Percentiles rank a stretch among this genome's conserved stretches.
Evolutionary conservation across 2,329 filamentous ascomycete genomes (phyloP).

Genomic region (Colletotrichum karsti): DNA sequence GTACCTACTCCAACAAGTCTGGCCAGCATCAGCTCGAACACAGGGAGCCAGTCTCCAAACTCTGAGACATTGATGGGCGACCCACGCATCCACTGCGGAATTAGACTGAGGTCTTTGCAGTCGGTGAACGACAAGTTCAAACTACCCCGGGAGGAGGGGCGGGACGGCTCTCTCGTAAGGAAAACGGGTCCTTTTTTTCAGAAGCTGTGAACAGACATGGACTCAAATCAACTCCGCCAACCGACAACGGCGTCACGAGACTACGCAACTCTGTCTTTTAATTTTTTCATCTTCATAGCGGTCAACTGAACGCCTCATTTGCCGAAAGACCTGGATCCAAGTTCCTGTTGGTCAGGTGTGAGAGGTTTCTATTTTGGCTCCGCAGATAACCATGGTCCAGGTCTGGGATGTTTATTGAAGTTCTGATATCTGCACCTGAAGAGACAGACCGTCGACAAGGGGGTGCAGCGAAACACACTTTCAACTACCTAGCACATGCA

Average conservation of each 20-base stretch:
- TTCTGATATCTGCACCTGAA: not conserved
- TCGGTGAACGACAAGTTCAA: not conserved
- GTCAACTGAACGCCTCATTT: not conserved
- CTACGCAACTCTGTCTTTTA: not conserved
- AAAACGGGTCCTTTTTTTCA: not conserved
- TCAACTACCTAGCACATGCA: conserved; percentile 17
- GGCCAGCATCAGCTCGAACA: conserved; percentile 8
- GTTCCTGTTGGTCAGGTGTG: not conserved
- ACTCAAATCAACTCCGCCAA: not conserved
- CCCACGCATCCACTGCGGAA: conserved; percentile 10
- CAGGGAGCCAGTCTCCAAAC: not conserved
- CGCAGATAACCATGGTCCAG: not conserved
- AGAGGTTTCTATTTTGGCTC: not conserved
- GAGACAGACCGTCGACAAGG: not conserved
- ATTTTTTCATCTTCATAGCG: not conserved
- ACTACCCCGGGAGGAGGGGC: conserved; percentile 1
- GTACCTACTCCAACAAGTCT: not conserved
- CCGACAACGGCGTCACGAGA: not conserved
- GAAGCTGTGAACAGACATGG: not conserved
- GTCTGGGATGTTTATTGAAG: not conserved
- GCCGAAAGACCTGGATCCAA: not conserved
- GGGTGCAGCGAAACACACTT: conserved; percentile 9
- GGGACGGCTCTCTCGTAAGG: conserved; percentile 3
- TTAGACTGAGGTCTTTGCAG: not conserved
- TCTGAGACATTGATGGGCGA: conserved; percentile 18